Evolutionary conservation across 805 yeast species (phyloP), one percentile per base, ranked within the genome.

Genomic region (Zygosaccharomyces pseudorouxii): DNA sequence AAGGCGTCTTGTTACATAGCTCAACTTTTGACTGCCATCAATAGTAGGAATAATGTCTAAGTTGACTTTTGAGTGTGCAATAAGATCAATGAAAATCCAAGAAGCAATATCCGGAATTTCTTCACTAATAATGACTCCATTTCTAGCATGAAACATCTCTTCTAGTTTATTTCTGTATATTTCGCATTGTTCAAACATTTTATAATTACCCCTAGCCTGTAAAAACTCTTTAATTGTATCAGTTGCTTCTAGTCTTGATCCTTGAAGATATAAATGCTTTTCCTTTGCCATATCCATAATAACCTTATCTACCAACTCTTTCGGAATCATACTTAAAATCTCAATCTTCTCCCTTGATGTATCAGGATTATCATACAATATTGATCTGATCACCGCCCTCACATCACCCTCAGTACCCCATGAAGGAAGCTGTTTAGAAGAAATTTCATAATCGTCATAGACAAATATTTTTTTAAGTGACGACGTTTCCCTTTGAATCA

Each of bases 1-100:
- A 36, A 86, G 77, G 16, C 79, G 71, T 52, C 96, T 76, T 1
- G 96, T 85, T 35, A 84, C 84, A 61, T 89, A 90, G 10, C 87
- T 83, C 30, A 75, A 72, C 45, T 78, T 72, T n/a, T 75, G 62
- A 18, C 65, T 64, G 12, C 70, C 73, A 49, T 78, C 73, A 8
- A 75, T 67, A 45, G 76, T 76, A 55, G 86, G 87, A 19, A 86
- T 73, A 39, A 84, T 72, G 3, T 74, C 73, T 3, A 83, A 53
- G 8, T 67, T 61, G 3, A 82, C 53, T 12, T 65, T 60, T 4
- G 65, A 58, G 5, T 69, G 62, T 2, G 81, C 76, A 14, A 84
- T 55, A 29, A 80, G 60, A 46, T 83, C 82, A 38, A 88, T 60
- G 12, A 89, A 60, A 2, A 81, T 67, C 12, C 84, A 80, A 71